Base-by-base conservation (phyloP, 192 early-diverging fungal genomes). In the Backusella morwellensis region DNA sequence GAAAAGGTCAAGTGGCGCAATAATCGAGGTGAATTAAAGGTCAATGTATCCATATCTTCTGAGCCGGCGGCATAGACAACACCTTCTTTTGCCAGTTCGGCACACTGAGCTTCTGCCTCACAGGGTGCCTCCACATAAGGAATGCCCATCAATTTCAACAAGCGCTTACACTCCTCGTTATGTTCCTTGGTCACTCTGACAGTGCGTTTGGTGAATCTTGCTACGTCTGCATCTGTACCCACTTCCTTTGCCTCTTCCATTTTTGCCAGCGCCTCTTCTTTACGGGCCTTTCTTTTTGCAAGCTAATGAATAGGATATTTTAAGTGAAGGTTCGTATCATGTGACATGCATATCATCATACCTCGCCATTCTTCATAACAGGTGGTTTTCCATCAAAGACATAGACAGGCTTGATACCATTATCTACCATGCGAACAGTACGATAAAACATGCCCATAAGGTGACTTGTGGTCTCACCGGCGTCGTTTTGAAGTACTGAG, bases 321-420 rank as follows among this genome's bases (percentile, higher is more conserved):
- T n/a, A 17, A 54, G 19, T 19, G 6, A n/a, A 52, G 4, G 47
- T 11, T 38, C 8, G 38, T 40, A 12, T 40, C 38, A 40, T 32
- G 32, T 32, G 32, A 3, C 1, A 12, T 40, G 8, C 11, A 40
- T 11, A 3, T 11, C 11, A 12, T 6, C n/a, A 6, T 85, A 95
- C 93, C 83, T 99, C 97, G 52, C 92, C 93, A 11, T 91, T 90
- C 80, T 99, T 99, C 82, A 99, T 78, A 0, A 81, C 91, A 6
- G 98, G 98, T 36, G 98, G 97, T 77, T 97, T 97, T 71, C 98
- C 98, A 82, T 99, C 98, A 87, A 99, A 99, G 35, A 99, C 97
- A 82, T 99, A 99, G 1, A 93, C 86, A 0, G 97, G 97, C 83
- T 98, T 98, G 76, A 99, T 92, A 34, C 98, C 98, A 72, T 92